These are phyloP conservation scores for Phytophthora pinifolia DNA, from an alignment of 352 stramenopile genomes.

Conservation along the genomic window DNA sequence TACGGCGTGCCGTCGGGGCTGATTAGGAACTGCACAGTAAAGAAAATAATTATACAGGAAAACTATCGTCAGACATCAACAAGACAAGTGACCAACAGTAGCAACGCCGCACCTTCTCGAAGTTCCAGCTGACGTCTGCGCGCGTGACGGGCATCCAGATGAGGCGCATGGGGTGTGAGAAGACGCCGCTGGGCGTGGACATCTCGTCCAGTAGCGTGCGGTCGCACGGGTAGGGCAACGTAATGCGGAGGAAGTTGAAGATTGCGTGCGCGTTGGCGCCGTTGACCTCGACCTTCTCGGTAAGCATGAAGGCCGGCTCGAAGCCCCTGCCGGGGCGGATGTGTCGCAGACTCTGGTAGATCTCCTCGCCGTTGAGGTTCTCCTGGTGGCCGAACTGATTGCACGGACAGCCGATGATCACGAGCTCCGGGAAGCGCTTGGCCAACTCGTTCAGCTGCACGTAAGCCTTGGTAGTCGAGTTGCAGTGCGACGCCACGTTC, in stretches of 20 bases:
- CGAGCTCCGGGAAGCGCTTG: constrained; percentile 58
- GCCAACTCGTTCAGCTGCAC: constrained; percentile 70
- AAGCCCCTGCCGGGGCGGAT: constrained; percentile 76
- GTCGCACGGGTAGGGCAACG: constrained; percentile 68
- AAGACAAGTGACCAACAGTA: neutral
- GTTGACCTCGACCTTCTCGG: constrained; percentile 83
- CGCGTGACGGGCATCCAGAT: constrained; percentile 86
- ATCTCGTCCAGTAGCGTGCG: constrained; percentile 82
- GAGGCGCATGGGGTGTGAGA: constrained; percentile 81
- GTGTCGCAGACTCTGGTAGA: constrained; percentile 71
- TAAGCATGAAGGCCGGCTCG: constrained; percentile 66
- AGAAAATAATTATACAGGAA: constrained; percentile 5
- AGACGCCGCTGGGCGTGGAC: constrained; percentile 71
- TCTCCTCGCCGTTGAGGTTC: constrained; percentile 80
- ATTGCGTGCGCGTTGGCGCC: constrained; percentile 74
- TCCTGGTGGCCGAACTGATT: constrained; percentile 86
- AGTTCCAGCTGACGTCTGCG: constrained; percentile 82
- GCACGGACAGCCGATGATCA: constrained; percentile 75
- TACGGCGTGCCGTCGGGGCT: constrained; percentile 72
- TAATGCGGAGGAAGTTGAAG: constrained; percentile 79
- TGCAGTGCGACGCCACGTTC: constrained; percentile 84
- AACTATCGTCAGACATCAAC: neutral
- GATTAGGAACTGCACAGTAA: constrained; percentile 59
- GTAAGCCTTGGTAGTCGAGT: constrained; percentile 77
- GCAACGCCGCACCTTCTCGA: constrained; percentile 61